phyloP scores from a whole-genome alignment of 2,329 filamentous ascomycete species.

The Epichloe aotearoae region DNA sequence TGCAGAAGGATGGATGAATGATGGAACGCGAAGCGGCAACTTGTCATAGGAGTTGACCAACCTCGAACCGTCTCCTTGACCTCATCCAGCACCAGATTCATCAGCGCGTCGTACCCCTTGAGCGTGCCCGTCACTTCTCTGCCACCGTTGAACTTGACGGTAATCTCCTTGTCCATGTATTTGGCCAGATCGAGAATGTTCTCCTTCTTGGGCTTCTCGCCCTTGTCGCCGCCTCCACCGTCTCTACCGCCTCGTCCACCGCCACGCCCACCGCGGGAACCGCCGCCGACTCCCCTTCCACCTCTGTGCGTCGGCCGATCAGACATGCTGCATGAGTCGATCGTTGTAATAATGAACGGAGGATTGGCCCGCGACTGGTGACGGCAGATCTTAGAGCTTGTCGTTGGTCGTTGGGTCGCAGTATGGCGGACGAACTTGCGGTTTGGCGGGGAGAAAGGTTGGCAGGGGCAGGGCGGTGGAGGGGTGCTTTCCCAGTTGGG shows the following conservation, averaged over 20 bases:
- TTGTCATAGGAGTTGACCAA: conserved; percentile 25
- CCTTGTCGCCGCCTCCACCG: conserved; percentile 33
- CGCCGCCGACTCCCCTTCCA: conserved; percentile 28
- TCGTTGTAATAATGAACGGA: conserved; percentile 1
- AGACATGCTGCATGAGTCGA: conserved; percentile 28
- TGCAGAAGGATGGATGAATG: no score
- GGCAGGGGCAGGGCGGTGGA: conserved; percentile 2
- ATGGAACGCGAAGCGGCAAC: neutral
- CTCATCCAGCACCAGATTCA: conserved; percentile 95
- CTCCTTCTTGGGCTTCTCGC: conserved; percentile 88
- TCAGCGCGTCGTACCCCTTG: conserved; percentile 92
- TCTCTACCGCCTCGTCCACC: conserved; percentile 32
- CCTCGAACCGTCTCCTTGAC: conserved; percentile 83
- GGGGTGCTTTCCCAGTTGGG: neutral
- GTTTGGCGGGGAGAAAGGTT: neutral
- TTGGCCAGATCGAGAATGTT: conserved; percentile 92
- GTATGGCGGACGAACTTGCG: neutral
- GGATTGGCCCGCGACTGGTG: neutral
- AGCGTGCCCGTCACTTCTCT: conserved; percentile 79
- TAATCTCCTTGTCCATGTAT: conserved; percentile 94
- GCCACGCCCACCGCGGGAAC: conserved; percentile 11
- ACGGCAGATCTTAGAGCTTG: neutral
- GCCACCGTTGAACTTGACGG: conserved; percentile 92
- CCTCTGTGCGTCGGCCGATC: conserved; percentile 36
- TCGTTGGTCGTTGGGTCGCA: neutral